These are phyloP conservation scores for Diutina catenulata DNA, from an alignment of 1,139 yeast genomes.

Conservation along the genomic window DNA sequence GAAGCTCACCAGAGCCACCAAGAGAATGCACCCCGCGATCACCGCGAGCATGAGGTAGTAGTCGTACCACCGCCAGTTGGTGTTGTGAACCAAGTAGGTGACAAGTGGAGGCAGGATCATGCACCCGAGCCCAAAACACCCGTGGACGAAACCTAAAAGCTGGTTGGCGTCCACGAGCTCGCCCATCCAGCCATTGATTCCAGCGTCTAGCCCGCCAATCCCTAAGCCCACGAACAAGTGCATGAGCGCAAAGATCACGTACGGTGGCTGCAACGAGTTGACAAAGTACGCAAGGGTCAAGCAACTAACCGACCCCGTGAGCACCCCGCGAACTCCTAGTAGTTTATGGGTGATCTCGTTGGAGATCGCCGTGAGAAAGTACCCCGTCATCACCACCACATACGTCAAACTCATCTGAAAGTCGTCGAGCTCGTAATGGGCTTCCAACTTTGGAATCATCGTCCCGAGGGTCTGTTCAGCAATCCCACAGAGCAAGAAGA, in stretches of 20 bases:
- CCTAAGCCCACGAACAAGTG: slow-evolving; percentile 43
- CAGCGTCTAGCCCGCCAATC: slow-evolving; percentile 49
- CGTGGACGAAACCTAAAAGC: slow-evolving; percentile 54
- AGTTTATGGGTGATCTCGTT: slow-evolving; percentile 20
- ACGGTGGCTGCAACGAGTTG: slow-evolving; percentile 24
- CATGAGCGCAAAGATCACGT: slow-evolving; percentile 20
- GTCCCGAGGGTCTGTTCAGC: slow-evolving; percentile 50
- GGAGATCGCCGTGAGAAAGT: slow-evolving; percentile 26
- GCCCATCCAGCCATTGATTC: slow-evolving; percentile 50
- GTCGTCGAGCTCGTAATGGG: slow-evolving; percentile 33
- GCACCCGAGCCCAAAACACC: slow-evolving; percentile 59
- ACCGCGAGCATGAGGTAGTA: slow-evolving; percentile 28
- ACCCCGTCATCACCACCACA: slow-evolving; percentile 25
- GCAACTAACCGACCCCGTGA: slow-evolving; percentile 18
- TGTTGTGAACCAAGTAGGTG: slow-evolving; percentile 25
- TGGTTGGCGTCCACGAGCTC: slow-evolving; percentile 45
- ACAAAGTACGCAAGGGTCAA: slow-evolving; percentile 22
- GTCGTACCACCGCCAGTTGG: slow-evolving; percentile 37
- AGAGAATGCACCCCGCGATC: slow-evolving; percentile 10
- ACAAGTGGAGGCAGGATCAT: slow-evolving; percentile 51
- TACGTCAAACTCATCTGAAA: slow-evolving; percentile 23
- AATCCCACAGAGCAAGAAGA: slow-evolving; percentile 38
- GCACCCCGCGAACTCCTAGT: slow-evolving; percentile 29
- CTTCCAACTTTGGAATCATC: slow-evolving; percentile 36
- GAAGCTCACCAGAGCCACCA: too few species aligned